These are phyloP conservation scores for Straminergon stramineum DNA, from an alignment of 225 moss, liverwort and hornwort species.

Conservation along the genomic window DNA sequence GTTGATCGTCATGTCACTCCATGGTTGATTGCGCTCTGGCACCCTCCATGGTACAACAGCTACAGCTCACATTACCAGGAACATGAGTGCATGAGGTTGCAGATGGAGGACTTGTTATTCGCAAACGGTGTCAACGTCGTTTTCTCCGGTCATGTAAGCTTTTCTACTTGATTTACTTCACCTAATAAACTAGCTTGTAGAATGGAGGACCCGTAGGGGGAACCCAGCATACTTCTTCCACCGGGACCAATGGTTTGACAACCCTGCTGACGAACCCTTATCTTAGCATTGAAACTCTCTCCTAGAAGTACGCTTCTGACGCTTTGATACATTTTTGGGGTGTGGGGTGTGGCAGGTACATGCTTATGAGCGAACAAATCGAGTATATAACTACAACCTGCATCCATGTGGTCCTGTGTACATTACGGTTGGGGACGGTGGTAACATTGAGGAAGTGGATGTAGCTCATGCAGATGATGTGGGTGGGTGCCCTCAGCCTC, in stretches of 20 bases:
- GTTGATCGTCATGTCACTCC: slow-evolving; percentile 60
- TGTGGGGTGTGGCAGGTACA: slow-evolving; percentile 44
- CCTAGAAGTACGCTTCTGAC: background rate
- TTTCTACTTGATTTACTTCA: background rate
- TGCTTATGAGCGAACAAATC: slow-evolving; percentile 73
- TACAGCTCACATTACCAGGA: slow-evolving; percentile 80
- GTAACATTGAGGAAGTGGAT: slow-evolving; percentile 61
- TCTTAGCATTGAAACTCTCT: background rate
- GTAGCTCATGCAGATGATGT: slow-evolving; percentile 62
- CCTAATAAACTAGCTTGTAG: background rate
- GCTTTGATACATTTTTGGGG: background rate
- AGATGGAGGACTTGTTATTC: slow-evolving; percentile 69
- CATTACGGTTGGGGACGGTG: slow-evolving; percentile 69
- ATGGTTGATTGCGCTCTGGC: slow-evolving; percentile 68
- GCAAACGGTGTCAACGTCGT: slow-evolving; percentile 42
- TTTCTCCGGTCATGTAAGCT: slow-evolving; percentile 69
- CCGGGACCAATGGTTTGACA: background rate
- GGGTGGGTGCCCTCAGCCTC: slow-evolving; percentile 49
- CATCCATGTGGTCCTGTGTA: slow-evolving; percentile 64
- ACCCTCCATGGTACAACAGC: slow-evolving; percentile 88
- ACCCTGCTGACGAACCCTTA: background rate
- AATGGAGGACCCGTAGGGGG: background rate
- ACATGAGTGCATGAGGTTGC: slow-evolving; percentile 71
- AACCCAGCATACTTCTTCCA: background rate
- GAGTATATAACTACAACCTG: slow-evolving; percentile 60